These are phyloP conservation scores for Daphne laureola DNA, from an alignment of 441 rosid species.

Conservation along the genomic window DNA sequence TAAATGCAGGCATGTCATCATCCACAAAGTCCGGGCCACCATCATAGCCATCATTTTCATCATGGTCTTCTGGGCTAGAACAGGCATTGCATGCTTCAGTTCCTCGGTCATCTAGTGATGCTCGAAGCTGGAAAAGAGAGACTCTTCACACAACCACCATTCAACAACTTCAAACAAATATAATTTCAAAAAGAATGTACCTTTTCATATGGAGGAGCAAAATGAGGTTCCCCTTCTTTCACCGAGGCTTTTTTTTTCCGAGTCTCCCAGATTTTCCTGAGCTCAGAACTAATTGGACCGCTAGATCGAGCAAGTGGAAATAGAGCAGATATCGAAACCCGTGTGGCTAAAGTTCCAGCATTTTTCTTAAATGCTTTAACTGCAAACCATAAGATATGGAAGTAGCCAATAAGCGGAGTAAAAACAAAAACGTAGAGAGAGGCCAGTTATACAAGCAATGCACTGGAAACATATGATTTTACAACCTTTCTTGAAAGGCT, in stretches of 20 bases:
- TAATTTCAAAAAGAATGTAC: constrained; percentile 19
- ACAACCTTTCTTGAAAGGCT: constrained; percentile 75
- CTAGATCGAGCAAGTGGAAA: constrained; percentile 74
- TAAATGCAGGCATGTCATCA: constrained; percentile 34
- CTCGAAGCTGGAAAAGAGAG: constrained; percentile 48
- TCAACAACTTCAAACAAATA: constrained; percentile 8
- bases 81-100: constrained; percentile 20
- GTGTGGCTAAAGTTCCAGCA: constrained; percentile 24
- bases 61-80: constrained; percentile 18
- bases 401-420: constrained; percentile 14
- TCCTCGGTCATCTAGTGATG: constrained; percentile 42
- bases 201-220: constrained; percentile 50
- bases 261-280: constrained; percentile 57
- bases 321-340: constrained; percentile 29
- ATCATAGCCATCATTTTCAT: constrained; percentile 29
- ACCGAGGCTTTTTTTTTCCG: constrained; percentile 18
- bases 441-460: neutral
- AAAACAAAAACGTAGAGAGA: constrained; percentile 11
- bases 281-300: constrained; percentile 70
- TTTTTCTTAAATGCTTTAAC: constrained; percentile 54
- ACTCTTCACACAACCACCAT: constrained; percentile 10
- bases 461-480: constrained; percentile 9
- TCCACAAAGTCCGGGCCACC: constrained; percentile 39
- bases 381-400: constrained; percentile 31
- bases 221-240: constrained; percentile 23